These are phyloP conservation scores for Flaveria sonorensis DNA, from an alignment of 129 eudicot species.

Conservation along the genomic window DNA sequence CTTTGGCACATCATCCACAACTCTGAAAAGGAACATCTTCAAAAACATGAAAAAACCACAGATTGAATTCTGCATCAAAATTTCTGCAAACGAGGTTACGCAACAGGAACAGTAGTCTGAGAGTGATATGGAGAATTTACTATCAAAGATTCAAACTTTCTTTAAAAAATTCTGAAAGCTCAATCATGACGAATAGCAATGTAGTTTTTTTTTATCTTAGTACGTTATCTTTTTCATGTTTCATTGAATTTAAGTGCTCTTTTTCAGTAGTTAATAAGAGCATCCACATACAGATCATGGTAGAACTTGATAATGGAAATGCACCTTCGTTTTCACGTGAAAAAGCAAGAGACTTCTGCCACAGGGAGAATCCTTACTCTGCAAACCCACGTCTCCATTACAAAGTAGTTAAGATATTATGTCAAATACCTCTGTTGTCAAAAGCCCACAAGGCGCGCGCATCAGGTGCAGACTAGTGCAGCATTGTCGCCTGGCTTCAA, in stretches of 20 bases:
- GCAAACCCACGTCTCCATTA: too few species aligned
- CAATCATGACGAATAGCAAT: slow-evolving; percentile 1
- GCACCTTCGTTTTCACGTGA: not conserved
- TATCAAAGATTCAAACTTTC: slow-evolving; percentile 1
- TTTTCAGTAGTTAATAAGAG: slow-evolving; percentile 31
- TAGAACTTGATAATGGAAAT: slow-evolving; percentile 23
- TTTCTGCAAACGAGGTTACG: too few species aligned
- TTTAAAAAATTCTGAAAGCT: slow-evolving; percentile 11
- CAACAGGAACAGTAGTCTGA: slow-evolving; percentile 18
- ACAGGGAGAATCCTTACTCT: too few species aligned
- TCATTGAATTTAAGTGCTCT: slow-evolving; percentile 23
- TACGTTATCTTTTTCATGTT: slow-evolving; percentile 19
- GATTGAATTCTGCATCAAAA: too few species aligned
- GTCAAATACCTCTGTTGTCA: too few species aligned
- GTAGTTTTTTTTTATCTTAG: not conserved
- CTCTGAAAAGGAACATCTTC: slow-evolving; percentile 4
- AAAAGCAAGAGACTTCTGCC: too few species aligned
- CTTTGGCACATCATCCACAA: not conserved
- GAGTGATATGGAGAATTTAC: slow-evolving; percentile 14
- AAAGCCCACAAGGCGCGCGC: too few species aligned
- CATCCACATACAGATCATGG: slow-evolving; percentile 15
- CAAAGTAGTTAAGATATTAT: too few species aligned
- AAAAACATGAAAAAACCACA: not conserved
- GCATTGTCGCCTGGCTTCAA: too few species aligned
- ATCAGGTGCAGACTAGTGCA: too few species aligned